phyloP scores from a whole-genome alignment of 495 filamentous ascomycete genomes.

The Articulospora tetracladia region DNA sequence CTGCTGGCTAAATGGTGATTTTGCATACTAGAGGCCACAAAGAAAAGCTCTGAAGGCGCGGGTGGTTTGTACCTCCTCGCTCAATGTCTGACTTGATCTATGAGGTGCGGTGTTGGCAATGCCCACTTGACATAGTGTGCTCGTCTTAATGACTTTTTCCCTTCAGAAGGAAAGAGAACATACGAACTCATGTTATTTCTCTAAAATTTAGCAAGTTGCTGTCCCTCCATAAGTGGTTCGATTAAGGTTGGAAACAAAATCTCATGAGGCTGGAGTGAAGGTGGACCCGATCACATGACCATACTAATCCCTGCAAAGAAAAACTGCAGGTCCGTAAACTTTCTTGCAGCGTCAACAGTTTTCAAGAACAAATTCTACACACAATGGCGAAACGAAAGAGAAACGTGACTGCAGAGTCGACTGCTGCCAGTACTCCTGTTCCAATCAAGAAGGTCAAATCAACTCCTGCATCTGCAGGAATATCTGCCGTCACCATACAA shows the following conservation, averaged over 20 bases:
- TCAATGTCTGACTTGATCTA: too few relatives aligned
- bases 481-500: slow-evolving; percentile 60
- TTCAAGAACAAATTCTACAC: neutral
- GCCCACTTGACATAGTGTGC: too few relatives aligned
- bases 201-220: too few relatives aligned
- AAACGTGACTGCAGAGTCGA: slow-evolving; percentile 20
- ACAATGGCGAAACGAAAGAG: slow-evolving; percentile 78
- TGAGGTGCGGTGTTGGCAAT: too few relatives aligned
- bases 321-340: neutral
- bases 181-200: too few relatives aligned
- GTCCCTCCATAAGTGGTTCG: too few relatives aligned
- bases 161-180: too few relatives aligned
- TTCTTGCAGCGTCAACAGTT: neutral
- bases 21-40: too few relatives aligned
- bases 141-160: too few relatives aligned
- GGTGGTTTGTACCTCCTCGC: too few relatives aligned
- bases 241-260: neutral
- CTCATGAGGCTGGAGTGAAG: neutral
- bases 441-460: slow-evolving; percentile 40
- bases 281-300: neutral
- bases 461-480: slow-evolving; percentile 17
- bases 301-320: neutral
- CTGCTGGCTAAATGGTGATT: too few relatives aligned
- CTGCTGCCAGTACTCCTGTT: slow-evolving; percentile 16
- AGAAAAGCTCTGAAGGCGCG: too few relatives aligned